Evolutionary conservation across 2,329 filamentous ascomycete genomes (phyloP), one percentile per base, ranked within the genome.

Genomic region (Hirsutella minnesotensis): DNA sequence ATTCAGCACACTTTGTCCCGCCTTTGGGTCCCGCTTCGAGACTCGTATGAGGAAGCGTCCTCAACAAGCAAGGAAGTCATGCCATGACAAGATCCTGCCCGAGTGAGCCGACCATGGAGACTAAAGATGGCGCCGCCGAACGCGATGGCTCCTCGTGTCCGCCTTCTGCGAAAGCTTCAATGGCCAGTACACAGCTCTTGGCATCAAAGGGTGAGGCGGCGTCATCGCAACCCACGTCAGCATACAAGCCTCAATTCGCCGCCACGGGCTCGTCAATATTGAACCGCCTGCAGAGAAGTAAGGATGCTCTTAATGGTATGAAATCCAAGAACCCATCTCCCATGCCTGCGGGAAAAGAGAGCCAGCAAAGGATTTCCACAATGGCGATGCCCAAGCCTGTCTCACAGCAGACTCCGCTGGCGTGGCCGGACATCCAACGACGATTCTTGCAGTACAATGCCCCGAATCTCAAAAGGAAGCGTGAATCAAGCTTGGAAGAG

Each of bases 191-290:
- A 27, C 24, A 27, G 24, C 24, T 12, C 7, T 7, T 12, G 12
- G 24, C 24, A 12, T 27, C 24, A 7, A 12, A 12, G n/a, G 10
- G 19, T 2, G 13, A 5, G 10, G 7, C 44, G n/a, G 9, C 18
- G 24, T 8, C 29, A 2, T 29, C 38, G 18, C 15, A 20, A 10
- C 10, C 18, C 9, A 22, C 9, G 10, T 9, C 44, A 3, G 42
- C 55, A 18, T 63, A 63, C 43, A 46, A 48, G 5, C 51, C 51
- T 7, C 60, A 62, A 29, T 63, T 62, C 47, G 49, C 56, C 24
- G 46, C 50, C 8, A 46, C 54, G 31, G 52, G 45, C 5, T 46
- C 49, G 8, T 43, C 52, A 41, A 59, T 63, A 30, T 40, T 63
- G 27, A 46, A 48, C 18, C 56, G 56, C 18, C 50, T 62, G 5